Conservation (phyloP, 2,329 filamentous ascomycete genomes). For the Fusarium pseudoanthophilum region DNA sequence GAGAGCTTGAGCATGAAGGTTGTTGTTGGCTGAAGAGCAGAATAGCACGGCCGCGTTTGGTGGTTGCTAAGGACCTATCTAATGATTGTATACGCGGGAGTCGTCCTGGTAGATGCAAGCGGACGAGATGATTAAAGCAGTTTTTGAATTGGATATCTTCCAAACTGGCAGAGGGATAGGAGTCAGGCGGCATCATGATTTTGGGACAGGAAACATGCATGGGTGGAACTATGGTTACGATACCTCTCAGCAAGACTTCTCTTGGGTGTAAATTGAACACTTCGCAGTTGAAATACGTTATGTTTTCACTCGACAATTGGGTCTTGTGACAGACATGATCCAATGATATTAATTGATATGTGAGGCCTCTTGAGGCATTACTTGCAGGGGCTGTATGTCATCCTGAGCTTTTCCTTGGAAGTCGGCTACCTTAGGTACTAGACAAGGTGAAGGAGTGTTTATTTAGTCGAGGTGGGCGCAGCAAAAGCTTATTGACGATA, state of each 20-base stretch:
- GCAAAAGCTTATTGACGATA: constrained; percentile 45
- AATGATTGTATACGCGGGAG: constrained; percentile 14
- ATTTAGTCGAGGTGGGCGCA: constrained; percentile 36
- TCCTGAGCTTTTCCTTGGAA: constrained; percentile 18
- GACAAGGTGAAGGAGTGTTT: constrained; percentile 1
- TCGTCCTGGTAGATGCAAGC: constrained; percentile 17
- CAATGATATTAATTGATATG: background rate
- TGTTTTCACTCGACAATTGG: background rate
- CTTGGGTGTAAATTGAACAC: constrained; percentile 1
- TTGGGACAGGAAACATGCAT: constrained; percentile 32
- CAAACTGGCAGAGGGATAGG: constrained; percentile 16
- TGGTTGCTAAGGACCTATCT: background rate
- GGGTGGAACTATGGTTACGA: constrained; percentile 33
- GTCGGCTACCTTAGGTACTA: background rate
- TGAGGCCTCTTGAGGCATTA: background rate
- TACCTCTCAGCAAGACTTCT: constrained; percentile 30
- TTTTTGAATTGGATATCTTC: constrained; percentile 20
- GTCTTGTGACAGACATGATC: background rate
- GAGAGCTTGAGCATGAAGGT: constrained; percentile 92
- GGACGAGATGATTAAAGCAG: constrained; percentile 4
- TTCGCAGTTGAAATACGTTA: background rate
- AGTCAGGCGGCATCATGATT: constrained; percentile 36
- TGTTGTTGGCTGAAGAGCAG: constrained; percentile 69
- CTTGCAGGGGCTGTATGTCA: constrained; percentile 17
- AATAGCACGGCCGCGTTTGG: background rate